These are phyloP conservation scores for Scutellaria minor DNA, from an alignment of 257 asterid species.

Conservation along the genomic window DNA sequence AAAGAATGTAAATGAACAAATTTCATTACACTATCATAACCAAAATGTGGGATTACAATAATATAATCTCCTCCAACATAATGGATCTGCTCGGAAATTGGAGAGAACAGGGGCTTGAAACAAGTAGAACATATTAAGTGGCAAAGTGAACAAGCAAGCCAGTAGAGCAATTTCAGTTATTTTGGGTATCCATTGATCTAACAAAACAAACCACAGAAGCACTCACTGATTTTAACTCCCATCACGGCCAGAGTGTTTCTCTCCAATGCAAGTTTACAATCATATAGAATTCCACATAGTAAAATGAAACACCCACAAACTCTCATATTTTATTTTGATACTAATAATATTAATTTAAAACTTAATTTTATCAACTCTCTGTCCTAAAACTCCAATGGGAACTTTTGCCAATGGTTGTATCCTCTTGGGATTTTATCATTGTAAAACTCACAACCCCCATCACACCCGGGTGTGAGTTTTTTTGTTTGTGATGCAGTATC, in stretches of 20 bases:
- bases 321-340: background rate
- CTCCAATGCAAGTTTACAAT: conserved; percentile 4
- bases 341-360: background rate
- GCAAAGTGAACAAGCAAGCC: conserved; percentile 16
- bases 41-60: conserved; percentile 13
- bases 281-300: conserved; percentile 19
- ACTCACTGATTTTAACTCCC: conserved; percentile 27
- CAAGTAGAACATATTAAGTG: conserved; percentile 2
- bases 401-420: conserved; percentile 1
- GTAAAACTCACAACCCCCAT: background rate
- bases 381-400: conserved; percentile 1
- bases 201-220: conserved; percentile 4
- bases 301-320: background rate
- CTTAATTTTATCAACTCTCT: background rate
- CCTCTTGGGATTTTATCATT: background rate
- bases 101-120: conserved; percentile 4
- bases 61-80: conserved; percentile 12
- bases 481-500: conserved; percentile 3
- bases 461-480: conserved; percentile 24
- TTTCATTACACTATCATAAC: conserved; percentile 14
- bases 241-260: background rate
- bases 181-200: background rate
- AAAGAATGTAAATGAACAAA: background rate
- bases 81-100: conserved; percentile 18
- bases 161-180: conserved; percentile 23